These are phyloP conservation scores for Fistulina hepatica DNA, from an alignment of 1,284 basidiomycete species.

Conservation along the genomic window DNA sequence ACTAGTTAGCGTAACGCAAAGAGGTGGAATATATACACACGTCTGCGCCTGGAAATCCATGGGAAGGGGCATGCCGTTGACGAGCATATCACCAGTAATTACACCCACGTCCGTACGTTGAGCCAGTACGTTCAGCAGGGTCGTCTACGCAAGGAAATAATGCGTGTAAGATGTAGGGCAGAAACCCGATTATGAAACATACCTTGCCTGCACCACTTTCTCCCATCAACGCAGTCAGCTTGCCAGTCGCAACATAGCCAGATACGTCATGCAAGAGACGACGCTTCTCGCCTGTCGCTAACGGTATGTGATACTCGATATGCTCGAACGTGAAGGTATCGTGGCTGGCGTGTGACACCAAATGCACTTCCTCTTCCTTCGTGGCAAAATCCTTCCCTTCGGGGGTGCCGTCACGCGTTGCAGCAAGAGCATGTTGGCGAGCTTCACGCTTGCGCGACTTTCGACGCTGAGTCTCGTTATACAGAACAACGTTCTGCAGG, in stretches of 20 bases:
- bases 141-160: conserved; percentile 29
- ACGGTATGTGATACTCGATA: conserved; percentile 51
- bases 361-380: conserved; percentile 14
- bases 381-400: conserved; percentile 1
- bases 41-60: conserved; percentile 65
- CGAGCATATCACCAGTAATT: conserved; percentile 65
- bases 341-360: conserved; percentile 18
- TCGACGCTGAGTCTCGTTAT: conserved; percentile 29
- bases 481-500: conserved; percentile 29
- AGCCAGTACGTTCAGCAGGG: conserved; percentile 52
- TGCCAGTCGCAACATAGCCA: conserved; percentile 73
- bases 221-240: conserved; percentile 60
- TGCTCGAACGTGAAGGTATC: conserved; percentile 51
- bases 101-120: conserved; percentile 64
- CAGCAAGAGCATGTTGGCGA: conserved; percentile 12
- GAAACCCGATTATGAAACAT: no score
- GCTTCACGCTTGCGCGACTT: no score
- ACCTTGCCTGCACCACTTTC: conserved; percentile 59
- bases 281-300: conserved; percentile 31
- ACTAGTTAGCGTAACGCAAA: conserved; percentile 9
- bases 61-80: conserved; percentile 64
- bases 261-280: conserved; percentile 65
- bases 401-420: conserved; percentile 16
- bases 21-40: conserved; percentile 20
- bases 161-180: no score